A percentile compares a stretch with the other conserved stretches of the same genome.
Conservation (phyloP, 306 rosid genomes). For the Vicia villosa region DNA sequence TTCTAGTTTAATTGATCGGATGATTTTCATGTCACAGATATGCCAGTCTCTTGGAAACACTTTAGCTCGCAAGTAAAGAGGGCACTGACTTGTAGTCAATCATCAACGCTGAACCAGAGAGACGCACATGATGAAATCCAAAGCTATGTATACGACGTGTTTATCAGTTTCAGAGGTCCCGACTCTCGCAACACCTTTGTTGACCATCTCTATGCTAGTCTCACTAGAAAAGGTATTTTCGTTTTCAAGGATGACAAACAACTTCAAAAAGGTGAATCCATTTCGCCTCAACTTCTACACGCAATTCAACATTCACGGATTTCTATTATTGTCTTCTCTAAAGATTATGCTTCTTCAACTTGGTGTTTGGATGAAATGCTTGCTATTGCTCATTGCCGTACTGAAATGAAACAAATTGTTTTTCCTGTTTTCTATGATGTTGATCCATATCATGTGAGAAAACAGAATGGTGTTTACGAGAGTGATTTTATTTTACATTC, state of each 20-base stretch:
- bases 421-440: slow-evolving; percentile 4
- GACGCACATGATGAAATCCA: no score
- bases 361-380: neutral
- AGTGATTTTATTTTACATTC: neutral
- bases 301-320: neutral
- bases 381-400: neutral
- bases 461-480: neutral
- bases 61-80: no score
- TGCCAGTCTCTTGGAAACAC: no score
- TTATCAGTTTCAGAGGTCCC: neutral
- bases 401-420: neutral
- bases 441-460: neutral
- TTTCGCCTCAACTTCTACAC: neutral
- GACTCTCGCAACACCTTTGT: neutral
- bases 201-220: neutral
- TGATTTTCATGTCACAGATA: no score
- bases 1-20: no score
- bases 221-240: neutral
- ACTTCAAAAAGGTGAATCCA: neutral
- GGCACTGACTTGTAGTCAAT: no score
- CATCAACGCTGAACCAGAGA: no score
- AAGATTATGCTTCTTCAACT: neutral
- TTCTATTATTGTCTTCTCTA: neutral
- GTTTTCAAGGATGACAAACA: slow-evolving; percentile 6
- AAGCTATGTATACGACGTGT: neutral